Evolutionary conservation across 345 rosid species (phyloP).

Genomic region (Aquilaria malaccensis): DNA sequence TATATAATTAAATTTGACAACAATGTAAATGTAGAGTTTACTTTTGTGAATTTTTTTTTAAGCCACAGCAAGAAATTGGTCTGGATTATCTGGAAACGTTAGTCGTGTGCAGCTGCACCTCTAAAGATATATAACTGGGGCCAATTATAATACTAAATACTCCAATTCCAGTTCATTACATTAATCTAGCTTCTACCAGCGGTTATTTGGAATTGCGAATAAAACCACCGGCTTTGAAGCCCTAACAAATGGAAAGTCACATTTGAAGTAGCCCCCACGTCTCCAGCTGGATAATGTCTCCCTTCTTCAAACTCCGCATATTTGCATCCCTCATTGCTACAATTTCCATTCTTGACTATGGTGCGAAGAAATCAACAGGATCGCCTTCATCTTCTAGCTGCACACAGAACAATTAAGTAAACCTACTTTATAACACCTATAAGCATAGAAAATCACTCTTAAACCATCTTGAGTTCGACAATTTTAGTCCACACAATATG

Average conservation of each 20-base stretch:
- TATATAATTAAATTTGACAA: no score
- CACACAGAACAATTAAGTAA: conserved; percentile 3
- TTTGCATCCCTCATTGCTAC: conserved; percentile 56
- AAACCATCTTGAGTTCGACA: no score
- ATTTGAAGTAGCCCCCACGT: conserved; percentile 62
- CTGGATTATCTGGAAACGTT: no score
- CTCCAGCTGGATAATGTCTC: conserved; percentile 63
- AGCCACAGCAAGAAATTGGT: no score
- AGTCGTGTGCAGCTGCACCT: no score
- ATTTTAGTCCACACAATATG: neutral
- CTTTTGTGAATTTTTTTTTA: no score
- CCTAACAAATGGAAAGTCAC: conserved; percentile 51
- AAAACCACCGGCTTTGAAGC: conserved; percentile 48
- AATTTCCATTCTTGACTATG: conserved; percentile 16
- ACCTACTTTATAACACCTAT: no score
- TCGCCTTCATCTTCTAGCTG: conserved; percentile 83
- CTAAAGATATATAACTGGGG: no score
- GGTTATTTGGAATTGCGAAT: conserved; percentile 52
- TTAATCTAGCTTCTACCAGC: conserved; percentile 21
- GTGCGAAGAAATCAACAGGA: conserved; percentile 20
- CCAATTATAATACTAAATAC: no score
- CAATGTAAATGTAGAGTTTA: no score
- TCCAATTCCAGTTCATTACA: no score
- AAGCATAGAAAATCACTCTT: no score
- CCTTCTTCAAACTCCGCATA: conserved; percentile 51